Percentiles rank a stretch among this genome's conserved stretches.
Conservation (phyloP, 2,329 filamentous ascomycete genomes). For the Colletotrichum tropicale region DNA sequence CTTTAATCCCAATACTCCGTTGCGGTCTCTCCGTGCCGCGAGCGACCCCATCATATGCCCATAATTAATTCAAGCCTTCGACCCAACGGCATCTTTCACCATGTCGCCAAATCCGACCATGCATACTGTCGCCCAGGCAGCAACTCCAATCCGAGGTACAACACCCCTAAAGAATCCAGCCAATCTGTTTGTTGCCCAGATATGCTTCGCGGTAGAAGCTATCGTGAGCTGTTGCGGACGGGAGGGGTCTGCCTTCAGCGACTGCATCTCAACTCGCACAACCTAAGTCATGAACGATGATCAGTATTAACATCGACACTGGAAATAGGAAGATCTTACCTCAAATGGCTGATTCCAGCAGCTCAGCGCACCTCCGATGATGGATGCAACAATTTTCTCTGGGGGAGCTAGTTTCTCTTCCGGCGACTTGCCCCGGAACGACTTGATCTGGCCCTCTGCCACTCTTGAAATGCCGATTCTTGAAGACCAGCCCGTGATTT, state of each 20-base stretch:
- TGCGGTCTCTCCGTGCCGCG: too few relatives aligned
- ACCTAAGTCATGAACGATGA: not conserved
- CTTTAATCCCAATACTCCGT: not conserved
- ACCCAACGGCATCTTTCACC: not conserved
- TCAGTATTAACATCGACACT: not conserved
- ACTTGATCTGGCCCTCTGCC: constrained; percentile 8
- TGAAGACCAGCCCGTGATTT: constrained; percentile 21
- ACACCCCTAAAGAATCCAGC: constrained; percentile 1
- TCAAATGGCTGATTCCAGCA: constrained; percentile 24
- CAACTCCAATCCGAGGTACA: not conserved
- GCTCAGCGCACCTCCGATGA: constrained; percentile 10
- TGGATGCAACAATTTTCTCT: constrained; percentile 15
- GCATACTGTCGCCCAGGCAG: constrained; percentile 8
- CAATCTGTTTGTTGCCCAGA: not conserved
- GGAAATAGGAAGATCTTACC: not conserved
- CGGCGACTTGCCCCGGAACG: not conserved
- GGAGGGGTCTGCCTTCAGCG: not conserved
- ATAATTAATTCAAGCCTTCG: not conserved
- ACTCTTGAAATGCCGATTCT: constrained; percentile 20
- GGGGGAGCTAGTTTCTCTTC: not conserved
- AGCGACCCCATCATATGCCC: not conserved
- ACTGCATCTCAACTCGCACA: constrained; percentile 2
- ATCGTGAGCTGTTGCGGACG: not conserved
- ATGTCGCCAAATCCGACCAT: constrained; percentile 5
- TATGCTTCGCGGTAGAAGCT: not conserved